Evolutionary conservation across 345 rosid genomes (phyloP).

Genomic region (Populus ilicifolia): DNA sequence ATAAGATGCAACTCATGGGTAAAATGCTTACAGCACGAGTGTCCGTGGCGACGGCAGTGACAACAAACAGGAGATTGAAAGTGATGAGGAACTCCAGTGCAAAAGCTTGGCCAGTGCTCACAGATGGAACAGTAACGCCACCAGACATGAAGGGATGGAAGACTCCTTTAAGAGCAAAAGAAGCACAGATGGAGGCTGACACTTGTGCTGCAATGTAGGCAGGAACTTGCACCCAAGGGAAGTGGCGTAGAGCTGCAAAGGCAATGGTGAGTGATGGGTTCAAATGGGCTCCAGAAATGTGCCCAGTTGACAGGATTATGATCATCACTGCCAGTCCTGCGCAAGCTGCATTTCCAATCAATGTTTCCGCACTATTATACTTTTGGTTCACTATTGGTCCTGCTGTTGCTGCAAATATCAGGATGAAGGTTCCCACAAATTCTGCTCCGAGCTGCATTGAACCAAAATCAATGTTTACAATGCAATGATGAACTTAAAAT

Average conservation of each 20-base stretch:
- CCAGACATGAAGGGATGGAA: constrained; percentile 88
- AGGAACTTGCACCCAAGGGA: constrained; percentile 90
- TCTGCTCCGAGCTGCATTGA: constrained; percentile 79
- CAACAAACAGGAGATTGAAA: constrained; percentile 84
- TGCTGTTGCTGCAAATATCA: constrained; percentile 87
- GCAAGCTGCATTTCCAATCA: constrained; percentile 89
- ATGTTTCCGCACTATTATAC: constrained; percentile 61
- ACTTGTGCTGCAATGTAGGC: constrained; percentile 89
- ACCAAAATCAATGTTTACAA: background rate
- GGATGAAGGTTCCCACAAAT: constrained; percentile 91
- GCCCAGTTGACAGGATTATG: constrained; percentile 83
- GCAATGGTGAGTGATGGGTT: constrained; percentile 92
- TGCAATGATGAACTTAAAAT: too few relatives aligned
- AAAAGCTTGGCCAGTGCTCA: constrained; percentile 69
- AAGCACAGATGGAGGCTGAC: constrained; percentile 86
- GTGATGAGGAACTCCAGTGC: constrained; percentile 92
- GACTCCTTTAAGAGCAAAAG: constrained; percentile 82
- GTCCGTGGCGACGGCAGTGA: constrained; percentile 94
- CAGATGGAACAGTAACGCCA: constrained; percentile 95
- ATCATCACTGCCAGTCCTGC: constrained; percentile 95
- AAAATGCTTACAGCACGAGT: constrained; percentile 73
- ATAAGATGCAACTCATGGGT: too few relatives aligned
- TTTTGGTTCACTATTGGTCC: constrained; percentile 93
- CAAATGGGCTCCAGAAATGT: constrained; percentile 93
- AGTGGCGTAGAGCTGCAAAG: constrained; percentile 82